phyloP scores from a whole-genome alignment of 1,284 basidiomycete species.

The Ustilago sp. region DNA sequence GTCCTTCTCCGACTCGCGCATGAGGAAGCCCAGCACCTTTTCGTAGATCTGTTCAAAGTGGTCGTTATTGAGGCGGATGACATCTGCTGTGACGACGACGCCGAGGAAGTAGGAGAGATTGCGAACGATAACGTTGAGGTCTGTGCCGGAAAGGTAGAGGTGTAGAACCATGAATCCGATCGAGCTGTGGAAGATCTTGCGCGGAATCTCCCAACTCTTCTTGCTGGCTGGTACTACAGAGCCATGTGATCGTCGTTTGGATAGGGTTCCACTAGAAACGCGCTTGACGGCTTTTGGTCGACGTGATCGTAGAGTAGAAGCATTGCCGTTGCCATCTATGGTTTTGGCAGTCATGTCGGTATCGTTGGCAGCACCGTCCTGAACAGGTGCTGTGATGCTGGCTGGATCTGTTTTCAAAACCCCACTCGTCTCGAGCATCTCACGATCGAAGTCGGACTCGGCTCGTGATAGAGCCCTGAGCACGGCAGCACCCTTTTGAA shows the following conservation, averaged over 20 bases:
- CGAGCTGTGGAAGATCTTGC: constrained; percentile 88
- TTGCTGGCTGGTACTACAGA: constrained; percentile 18
- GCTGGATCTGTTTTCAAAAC: constrained; percentile 22
- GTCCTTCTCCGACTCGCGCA: constrained; percentile 88
- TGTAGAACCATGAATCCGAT: constrained; percentile 89
- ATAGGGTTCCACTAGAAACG: constrained; percentile 11
- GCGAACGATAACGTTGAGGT: constrained; percentile 74
- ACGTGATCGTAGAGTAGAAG: constrained; percentile 17
- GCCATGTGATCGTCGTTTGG: constrained; percentile 18
- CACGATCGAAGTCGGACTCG: constrained; percentile 54
- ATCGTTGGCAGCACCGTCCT: neutral
- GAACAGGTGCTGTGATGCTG: constrained; percentile 24
- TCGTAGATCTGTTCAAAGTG: constrained; percentile 84
- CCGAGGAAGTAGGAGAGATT: constrained; percentile 78
- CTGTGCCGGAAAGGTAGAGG: constrained; percentile 74
- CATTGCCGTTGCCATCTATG: neutral
- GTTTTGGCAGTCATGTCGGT: constrained; percentile 16
- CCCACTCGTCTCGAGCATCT: constrained; percentile 31
- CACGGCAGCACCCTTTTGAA: constrained; percentile 66
- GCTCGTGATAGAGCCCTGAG: constrained; percentile 63
- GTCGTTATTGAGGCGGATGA: constrained; percentile 80
- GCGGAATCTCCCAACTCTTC: constrained; percentile 79
- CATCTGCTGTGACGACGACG: constrained; percentile 80
- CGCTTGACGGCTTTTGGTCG: constrained; percentile 33
- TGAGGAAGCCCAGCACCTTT: constrained; percentile 82